Conservation (phyloP, 345 rosid genomes). For the Balakata baccata region DNA sequence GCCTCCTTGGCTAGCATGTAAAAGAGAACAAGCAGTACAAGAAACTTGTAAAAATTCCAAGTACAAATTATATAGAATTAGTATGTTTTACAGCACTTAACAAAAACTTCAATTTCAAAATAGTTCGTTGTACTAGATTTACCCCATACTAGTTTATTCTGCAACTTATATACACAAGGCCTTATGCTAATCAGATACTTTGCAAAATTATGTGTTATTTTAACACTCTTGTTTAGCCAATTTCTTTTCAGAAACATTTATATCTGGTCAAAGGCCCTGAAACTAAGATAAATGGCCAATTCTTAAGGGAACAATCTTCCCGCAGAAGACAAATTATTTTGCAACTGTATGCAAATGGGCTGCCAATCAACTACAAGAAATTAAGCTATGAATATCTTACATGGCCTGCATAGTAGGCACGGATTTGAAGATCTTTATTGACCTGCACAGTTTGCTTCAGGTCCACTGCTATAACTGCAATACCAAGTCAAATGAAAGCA, state of each 20-base stretch:
- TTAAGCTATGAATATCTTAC: conserved; percentile 43
- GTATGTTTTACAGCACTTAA: not conserved
- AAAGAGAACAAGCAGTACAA: not conserved
- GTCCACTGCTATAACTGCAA: conserved; percentile 78
- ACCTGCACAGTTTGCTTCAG: conserved; percentile 90
- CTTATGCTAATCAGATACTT: no score
- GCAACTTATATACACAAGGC: not conserved
- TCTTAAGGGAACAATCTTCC: not conserved
- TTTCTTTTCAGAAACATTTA: not conserved
- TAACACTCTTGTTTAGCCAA: not conserved
- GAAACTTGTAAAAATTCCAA: not conserved
- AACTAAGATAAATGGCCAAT: not conserved
- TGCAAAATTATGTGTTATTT: no score
- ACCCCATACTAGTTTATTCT: not conserved
- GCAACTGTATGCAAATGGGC: not conserved
- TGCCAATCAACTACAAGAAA: conserved; percentile 5
- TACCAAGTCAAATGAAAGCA: conserved; percentile 2
- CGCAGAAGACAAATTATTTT: not conserved
- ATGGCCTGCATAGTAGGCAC: conserved; percentile 96
- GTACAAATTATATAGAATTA: not conserved
- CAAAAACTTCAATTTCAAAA: not conserved
- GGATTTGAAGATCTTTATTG: conserved; percentile 81
- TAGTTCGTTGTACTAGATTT: not conserved
- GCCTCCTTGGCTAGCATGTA: not conserved
- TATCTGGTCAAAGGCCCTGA: not conserved